Percentiles rank a stretch among this genome's conserved stretches.
phyloP scores from a whole-genome alignment of 345 rosid species.

The Brassica carinata region DNA sequence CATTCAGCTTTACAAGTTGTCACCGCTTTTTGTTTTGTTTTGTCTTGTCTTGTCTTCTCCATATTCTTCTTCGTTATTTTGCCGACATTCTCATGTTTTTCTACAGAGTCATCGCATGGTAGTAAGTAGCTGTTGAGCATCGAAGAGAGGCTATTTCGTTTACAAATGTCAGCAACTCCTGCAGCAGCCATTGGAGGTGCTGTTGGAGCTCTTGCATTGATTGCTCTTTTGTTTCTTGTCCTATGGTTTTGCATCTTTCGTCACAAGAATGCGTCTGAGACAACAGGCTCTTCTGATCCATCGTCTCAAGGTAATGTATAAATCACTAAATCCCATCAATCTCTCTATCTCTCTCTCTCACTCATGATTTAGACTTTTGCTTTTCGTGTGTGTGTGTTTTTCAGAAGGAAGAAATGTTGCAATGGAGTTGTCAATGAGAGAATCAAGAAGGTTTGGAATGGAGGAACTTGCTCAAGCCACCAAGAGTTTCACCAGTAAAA shows the following conservation, averaged over 20 bases:
- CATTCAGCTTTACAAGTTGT: slow-evolving; percentile 23
- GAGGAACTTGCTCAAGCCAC: slow-evolving; percentile 87
- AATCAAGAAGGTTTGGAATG: slow-evolving; percentile 78
- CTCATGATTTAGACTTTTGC: slow-evolving; percentile 4
- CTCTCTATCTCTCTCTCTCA: background rate
- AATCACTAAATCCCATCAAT: slow-evolving; percentile 56
- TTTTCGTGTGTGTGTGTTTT: slow-evolving; percentile 7
- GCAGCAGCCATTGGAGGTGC: slow-evolving; percentile 89
- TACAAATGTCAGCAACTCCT: slow-evolving; percentile 84
- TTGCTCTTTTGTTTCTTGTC: slow-evolving; percentile 54
- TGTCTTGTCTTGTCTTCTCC: slow-evolving; percentile 48
- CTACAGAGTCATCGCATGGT: slow-evolving; percentile 37
- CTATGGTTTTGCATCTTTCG: slow-evolving; percentile 68
- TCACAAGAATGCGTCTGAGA: slow-evolving; percentile 59
- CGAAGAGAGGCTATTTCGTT: slow-evolving; percentile 1
- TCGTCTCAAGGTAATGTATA: slow-evolving; percentile 76
- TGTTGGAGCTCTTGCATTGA: slow-evolving; percentile 90
- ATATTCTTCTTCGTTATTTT: slow-evolving; percentile 33
- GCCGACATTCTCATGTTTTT: slow-evolving; percentile 35
- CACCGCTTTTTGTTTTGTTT: slow-evolving; percentile 29
- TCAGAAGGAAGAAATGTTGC: slow-evolving; percentile 69
- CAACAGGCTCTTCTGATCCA: slow-evolving; percentile 81
- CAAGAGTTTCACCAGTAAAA: slow-evolving; percentile 66
- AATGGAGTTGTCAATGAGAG: slow-evolving; percentile 67
- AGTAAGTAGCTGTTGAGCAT: slow-evolving; percentile 34